Conservation (phyloP, 768 basidiomycete genomes). For the Filobasidium wieringae region DNA sequence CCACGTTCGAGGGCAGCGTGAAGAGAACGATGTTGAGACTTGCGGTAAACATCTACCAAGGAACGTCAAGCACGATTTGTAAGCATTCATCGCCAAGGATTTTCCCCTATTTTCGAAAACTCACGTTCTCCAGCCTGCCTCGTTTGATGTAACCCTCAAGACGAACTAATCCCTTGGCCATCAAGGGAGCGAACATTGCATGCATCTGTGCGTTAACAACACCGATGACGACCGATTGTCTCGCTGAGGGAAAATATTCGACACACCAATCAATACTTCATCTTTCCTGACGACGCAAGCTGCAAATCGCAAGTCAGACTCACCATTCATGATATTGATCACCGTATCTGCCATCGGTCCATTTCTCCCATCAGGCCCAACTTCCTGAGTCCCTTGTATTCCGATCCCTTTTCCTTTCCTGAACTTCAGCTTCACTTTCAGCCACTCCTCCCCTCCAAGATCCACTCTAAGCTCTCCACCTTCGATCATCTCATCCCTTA, state of each 20-base stretch:
- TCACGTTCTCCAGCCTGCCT: slow-evolving; percentile 27
- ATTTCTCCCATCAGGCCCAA: not conserved
- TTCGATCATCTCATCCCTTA: slow-evolving; percentile 2
- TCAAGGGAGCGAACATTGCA: slow-evolving; percentile 20
- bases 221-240: slow-evolving; percentile 19
- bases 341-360: not conserved
- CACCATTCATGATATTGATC: slow-evolving; percentile 13
- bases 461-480: slow-evolving; percentile 4
- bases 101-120: no score
- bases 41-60: slow-evolving; percentile 60
- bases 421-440: slow-evolving; percentile 14
- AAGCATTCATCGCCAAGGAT: no score
- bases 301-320: no score
- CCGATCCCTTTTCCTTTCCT: not conserved
- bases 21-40: slow-evolving; percentile 77
- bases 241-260: not conserved
- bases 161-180: slow-evolving; percentile 30
- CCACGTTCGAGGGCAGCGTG: slow-evolving; percentile 86
- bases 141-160: slow-evolving; percentile 36
- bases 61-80: no score
- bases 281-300: no score
- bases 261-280: not conserved
- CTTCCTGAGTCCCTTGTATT: not conserved
- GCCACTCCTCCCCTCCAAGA: slow-evolving; percentile 12
- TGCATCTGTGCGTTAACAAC: slow-evolving; percentile 26